Conservation (phyloP, 768 basidiomycete species). For the Lactarius hengduanensis region DNA sequence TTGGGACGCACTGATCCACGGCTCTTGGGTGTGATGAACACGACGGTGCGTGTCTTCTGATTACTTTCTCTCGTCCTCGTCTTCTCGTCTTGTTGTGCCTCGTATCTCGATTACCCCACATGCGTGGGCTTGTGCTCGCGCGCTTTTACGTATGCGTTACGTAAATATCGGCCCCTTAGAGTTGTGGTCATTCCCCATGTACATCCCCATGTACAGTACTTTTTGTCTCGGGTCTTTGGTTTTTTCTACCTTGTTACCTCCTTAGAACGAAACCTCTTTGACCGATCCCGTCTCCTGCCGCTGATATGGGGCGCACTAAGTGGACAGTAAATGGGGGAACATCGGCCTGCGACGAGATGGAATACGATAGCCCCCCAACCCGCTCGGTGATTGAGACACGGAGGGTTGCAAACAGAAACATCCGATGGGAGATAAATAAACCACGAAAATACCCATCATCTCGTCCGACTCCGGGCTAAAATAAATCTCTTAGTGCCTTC, state of each 20-base stretch:
- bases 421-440: not conserved
- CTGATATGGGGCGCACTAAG: not conserved
- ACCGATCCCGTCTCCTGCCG: not conserved
- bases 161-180: not conserved
- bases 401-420: not conserved
- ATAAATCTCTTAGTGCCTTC: not conserved
- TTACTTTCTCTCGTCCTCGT: not conserved
- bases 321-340: not conserved
- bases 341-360: not conserved
- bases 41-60: not conserved
- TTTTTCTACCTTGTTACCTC: not conserved
- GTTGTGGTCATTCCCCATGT: not conserved
- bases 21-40: conserved; percentile 52
- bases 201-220: not conserved
- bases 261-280: not conserved
- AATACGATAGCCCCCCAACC: not conserved
- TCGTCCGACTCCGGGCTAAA: not conserved
- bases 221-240: not conserved
- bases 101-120: not conserved
- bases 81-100: not conserved
- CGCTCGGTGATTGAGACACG: not conserved
- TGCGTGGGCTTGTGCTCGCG: not conserved
- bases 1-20: conserved; percentile 68
- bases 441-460: not conserved
- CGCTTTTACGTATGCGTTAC: not conserved